phyloP scores from a whole-genome alignment of 768 basidiomycete genomes.

The Gymnopilus dilepis region DNA sequence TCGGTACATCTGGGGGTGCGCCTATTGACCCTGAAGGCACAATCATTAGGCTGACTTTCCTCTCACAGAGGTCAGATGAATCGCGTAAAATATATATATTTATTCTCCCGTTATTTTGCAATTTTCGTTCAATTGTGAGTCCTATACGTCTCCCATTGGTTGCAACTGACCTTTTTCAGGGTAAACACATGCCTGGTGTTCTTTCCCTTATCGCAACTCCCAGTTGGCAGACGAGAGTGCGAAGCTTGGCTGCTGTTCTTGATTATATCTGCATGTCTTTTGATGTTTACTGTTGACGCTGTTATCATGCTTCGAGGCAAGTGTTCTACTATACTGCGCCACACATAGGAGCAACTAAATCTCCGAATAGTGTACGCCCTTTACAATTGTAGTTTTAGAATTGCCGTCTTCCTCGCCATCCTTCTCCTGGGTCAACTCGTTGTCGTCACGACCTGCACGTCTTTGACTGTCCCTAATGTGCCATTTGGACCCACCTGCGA shows the following conservation, averaged over 20 bases:
- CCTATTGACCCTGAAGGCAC: not conserved
- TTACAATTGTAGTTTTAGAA: constrained; percentile 18
- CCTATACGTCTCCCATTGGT: not conserved
- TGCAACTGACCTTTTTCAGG: not conserved
- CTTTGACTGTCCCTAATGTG: constrained; percentile 15
- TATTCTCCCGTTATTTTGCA: constrained; percentile 23
- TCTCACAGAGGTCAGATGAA: constrained; percentile 18
- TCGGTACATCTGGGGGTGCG: constrained; percentile 19
- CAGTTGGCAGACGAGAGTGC: constrained; percentile 16
- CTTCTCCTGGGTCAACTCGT: constrained; percentile 15
- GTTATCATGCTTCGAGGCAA: constrained; percentile 25
- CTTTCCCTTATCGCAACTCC: constrained; percentile 12
- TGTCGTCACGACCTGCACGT: constrained; percentile 17
- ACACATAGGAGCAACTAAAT: not conserved
- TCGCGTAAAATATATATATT: constrained; percentile 19
- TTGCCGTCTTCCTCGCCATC: constrained; percentile 16
- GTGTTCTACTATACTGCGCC: not conserved
- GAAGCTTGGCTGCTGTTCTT: constrained; percentile 21
- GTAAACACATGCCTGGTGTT: constrained; percentile 16
- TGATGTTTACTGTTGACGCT: constrained; percentile 19
- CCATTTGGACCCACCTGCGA: constrained; percentile 23
- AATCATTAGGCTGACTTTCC: not conserved
- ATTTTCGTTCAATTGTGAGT: constrained; percentile 22
- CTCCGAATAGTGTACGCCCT: constrained; percentile 18
- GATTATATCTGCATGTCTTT: constrained; percentile 15